phyloP scores from a whole-genome alignment of 1,139 yeast genomes.

The Lodderomyces theae region DNA sequence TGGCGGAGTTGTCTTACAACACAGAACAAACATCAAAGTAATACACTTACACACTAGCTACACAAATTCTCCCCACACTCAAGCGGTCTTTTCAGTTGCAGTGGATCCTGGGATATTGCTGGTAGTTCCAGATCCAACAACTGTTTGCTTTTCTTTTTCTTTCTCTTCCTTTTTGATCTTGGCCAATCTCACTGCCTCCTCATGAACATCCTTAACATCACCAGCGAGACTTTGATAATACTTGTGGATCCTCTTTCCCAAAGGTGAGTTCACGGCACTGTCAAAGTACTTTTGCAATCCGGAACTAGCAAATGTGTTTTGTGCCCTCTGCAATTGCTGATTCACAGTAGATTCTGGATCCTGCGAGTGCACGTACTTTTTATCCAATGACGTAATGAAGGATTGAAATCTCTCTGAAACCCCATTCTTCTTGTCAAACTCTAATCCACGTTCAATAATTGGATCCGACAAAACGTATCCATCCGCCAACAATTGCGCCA shows the following conservation, averaged over 20 bases:
- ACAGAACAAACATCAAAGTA: background rate
- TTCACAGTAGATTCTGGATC: slow-evolving; percentile 17
- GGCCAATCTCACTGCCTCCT: slow-evolving; percentile 69
- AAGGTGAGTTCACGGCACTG: slow-evolving; percentile 32
- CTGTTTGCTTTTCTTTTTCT: slow-evolving; percentile 3
- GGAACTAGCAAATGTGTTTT: slow-evolving; percentile 11
- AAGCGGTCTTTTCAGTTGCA: background rate
- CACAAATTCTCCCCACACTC: too few species aligned
- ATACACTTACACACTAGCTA: too few species aligned
- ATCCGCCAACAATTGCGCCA: slow-evolving; percentile 72
- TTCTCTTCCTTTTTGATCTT: slow-evolving; percentile 44
- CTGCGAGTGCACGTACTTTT: slow-evolving; percentile 6
- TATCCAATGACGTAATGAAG: slow-evolving; percentile 3
- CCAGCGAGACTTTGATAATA: slow-evolving; percentile 32
- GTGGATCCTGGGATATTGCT: background rate
- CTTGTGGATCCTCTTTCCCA: slow-evolving; percentile 39
- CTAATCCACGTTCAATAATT: slow-evolving; percentile 57
- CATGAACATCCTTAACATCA: slow-evolving; percentile 64
- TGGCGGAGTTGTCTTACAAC: too few species aligned
- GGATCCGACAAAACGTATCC: slow-evolving; percentile 70
- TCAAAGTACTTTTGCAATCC: slow-evolving; percentile 31
- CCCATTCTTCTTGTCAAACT: slow-evolving; percentile 66
- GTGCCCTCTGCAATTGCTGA: slow-evolving; percentile 18
- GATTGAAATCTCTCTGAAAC: slow-evolving; percentile 32
- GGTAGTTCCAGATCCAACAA: background rate